Evolutionary conservation across 2,329 filamentous ascomycete species (phyloP), one percentile per base, ranked within the genome.

Genomic region (Fusarium sp.): DNA sequence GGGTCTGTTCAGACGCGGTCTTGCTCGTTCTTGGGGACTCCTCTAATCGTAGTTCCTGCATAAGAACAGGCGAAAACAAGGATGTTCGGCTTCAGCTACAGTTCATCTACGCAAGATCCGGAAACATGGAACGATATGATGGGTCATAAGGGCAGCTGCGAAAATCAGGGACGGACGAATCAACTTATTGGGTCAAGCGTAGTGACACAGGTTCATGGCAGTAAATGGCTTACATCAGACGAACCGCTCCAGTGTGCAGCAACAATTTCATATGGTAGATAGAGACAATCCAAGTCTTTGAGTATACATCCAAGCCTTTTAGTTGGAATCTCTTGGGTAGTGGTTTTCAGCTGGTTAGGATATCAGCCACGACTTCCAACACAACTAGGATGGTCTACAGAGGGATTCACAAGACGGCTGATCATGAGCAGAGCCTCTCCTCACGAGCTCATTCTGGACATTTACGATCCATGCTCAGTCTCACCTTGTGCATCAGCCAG

Each of bases 371-470:
- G 23, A 23, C 31, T 34, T 34, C 12, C 9, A 34, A 34, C 31
- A 34, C 31, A 4, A 12, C 31, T 12, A 12, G 12, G 31, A 7
- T 34, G 31, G 12, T 12, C 31, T 34, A 12, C 23, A 23, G 23
- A 23, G 23, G 23, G 23, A 23, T 23, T 23, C 23, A 23, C 23
- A 23, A 23, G 23, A 23, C 23, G 23, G 23, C 23, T 23, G 23
- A 23, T 23, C 23, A 23, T 23, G 23, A 23, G 8, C 34, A 37
- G 34, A 37, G 15, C 44, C n/a, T 15, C 46, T 37, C 15, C 10
- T 4, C 3, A 40, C 12, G 30, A 18, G 36, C 51, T 66, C 55
- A 70, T 69, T 62, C 59, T 66, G 66, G 66, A 41, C 62, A 36
- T 52, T 52, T 51, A 66, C 66, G 56, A 43, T 37, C 40, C 31